phyloP scores from a whole-genome alignment of 306 rosid species.

The Inga oerstediana region DNA sequence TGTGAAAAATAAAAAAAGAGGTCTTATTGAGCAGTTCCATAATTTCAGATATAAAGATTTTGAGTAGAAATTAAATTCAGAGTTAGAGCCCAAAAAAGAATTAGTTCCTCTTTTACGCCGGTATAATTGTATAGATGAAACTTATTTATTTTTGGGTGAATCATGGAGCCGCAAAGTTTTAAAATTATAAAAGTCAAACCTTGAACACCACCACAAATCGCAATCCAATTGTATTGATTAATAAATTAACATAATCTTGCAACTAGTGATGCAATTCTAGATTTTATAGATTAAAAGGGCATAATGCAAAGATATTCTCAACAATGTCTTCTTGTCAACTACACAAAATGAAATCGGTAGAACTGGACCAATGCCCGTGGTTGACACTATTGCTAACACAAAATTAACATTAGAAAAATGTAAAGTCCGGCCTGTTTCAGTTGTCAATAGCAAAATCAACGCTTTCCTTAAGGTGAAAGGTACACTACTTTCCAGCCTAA shows the following conservation, averaged over 20 bases:
- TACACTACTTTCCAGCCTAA: neutral
- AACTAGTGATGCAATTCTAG: neutral
- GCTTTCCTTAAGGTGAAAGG: neutral
- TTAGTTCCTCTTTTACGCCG: neutral
- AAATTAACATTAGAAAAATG: neutral
- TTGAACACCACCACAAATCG: neutral
- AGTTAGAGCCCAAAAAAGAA: neutral
- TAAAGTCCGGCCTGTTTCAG: neutral
- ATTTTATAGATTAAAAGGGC: neutral
- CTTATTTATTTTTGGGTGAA: neutral
- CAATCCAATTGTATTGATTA: neutral
- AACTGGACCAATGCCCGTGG: neutral
- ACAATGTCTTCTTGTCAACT: neutral
- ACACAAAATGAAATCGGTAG: neutral
- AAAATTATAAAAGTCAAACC: neutral
- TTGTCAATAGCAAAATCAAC: conserved; percentile 12
- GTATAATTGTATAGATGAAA: neutral
- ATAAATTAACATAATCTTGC: neutral
- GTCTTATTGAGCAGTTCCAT: neutral
- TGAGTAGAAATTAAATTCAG: neutral
- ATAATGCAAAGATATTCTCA: neutral
- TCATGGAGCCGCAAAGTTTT: neutral
- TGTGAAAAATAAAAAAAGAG: neutral
- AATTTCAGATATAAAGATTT: neutral
- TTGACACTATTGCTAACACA: neutral